Conservation (phyloP, 2,329 filamentous ascomycete species). For the Bertia moriformis region DNA sequence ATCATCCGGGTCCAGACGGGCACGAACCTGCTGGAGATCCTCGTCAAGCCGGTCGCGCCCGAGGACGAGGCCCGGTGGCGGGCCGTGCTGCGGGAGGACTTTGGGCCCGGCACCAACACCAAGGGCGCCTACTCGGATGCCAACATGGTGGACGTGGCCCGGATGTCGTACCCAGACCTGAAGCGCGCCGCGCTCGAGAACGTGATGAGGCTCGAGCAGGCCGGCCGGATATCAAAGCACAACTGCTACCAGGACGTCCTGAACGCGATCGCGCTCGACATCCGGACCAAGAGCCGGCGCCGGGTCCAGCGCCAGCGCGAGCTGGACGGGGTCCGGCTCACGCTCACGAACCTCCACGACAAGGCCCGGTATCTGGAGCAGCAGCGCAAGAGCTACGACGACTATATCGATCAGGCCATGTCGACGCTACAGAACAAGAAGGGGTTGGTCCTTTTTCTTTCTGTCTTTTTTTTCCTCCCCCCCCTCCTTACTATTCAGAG, state of each 20-base stretch:
- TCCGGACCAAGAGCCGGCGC: conserved; percentile 88
- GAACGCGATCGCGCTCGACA: conserved; percentile 91
- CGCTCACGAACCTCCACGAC: conserved; percentile 61
- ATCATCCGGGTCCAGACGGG: conserved; percentile 95
- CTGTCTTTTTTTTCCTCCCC: background rate
- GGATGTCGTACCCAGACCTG: conserved; percentile 78
- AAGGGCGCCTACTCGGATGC: conserved; percentile 80
- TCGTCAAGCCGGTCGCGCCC: conserved; percentile 71
- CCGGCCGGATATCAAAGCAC: conserved; percentile 73
- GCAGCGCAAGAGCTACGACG: conserved; percentile 93
- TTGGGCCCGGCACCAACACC: conserved; percentile 50
- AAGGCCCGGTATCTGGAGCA: conserved; percentile 88
- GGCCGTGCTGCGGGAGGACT: conserved; percentile 66
- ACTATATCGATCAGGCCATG: conserved; percentile 99
- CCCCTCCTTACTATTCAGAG: background rate
- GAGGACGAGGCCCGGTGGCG: conserved; percentile 89
- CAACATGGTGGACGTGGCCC: conserved; percentile 77
- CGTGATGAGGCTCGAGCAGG: conserved; percentile 73
- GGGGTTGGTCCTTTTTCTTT: conserved; percentile 37
- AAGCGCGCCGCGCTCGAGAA: conserved; percentile 91
- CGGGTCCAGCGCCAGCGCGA: conserved; percentile 84
- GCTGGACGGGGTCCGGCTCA: conserved; percentile 67
- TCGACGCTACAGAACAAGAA: conserved; percentile 93
- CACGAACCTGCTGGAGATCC: conserved; percentile 80
- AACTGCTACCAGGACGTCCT: conserved; percentile 97